Conservation (phyloP, 768 basidiomycete species). For the Termitomyces titanicus region DNA sequence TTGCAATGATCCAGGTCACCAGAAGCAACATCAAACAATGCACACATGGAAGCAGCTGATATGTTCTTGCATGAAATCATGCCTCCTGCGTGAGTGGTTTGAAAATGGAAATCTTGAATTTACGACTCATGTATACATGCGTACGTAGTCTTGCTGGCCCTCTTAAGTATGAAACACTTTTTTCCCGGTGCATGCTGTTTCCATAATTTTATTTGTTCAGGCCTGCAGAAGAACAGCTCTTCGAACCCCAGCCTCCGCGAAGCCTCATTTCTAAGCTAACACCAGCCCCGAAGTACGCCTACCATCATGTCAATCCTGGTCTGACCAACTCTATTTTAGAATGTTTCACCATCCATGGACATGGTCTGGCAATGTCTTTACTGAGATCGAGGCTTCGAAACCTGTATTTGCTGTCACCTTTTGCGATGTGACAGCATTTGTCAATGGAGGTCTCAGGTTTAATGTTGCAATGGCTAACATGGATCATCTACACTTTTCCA, state of each 20-base stretch:
- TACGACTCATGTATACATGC: neutral
- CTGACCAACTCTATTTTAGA: conserved; percentile 29
- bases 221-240: conserved; percentile 17
- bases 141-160: conserved; percentile 30
- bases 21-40: neutral
- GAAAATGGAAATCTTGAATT: neutral
- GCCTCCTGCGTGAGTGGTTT: conserved; percentile 13
- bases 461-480: conserved; percentile 39
- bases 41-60: conserved; percentile 6
- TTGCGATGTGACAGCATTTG: conserved; percentile 38
- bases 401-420: conserved; percentile 48
- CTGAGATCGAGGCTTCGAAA: conserved; percentile 35
- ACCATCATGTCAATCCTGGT: neutral
- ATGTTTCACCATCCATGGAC: conserved; percentile 56
- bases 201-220: conserved; percentile 10
- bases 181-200: neutral
- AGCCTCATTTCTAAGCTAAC: conserved; percentile 14
- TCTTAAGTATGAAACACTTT: conserved; percentile 22
- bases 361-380: conserved; percentile 58
- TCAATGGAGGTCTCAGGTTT: conserved; percentile 42
- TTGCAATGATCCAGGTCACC: neutral
- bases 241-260: conserved; percentile 21
- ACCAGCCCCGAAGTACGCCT: conserved; percentile 18
- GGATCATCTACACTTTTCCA: conserved; percentile 40
- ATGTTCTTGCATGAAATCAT: conserved; percentile 16